Evolutionary conservation across 768 basidiomycete species (phyloP), one percentile per base, ranked within the genome.

Genomic region (Rhizopogon rudus): DNA sequence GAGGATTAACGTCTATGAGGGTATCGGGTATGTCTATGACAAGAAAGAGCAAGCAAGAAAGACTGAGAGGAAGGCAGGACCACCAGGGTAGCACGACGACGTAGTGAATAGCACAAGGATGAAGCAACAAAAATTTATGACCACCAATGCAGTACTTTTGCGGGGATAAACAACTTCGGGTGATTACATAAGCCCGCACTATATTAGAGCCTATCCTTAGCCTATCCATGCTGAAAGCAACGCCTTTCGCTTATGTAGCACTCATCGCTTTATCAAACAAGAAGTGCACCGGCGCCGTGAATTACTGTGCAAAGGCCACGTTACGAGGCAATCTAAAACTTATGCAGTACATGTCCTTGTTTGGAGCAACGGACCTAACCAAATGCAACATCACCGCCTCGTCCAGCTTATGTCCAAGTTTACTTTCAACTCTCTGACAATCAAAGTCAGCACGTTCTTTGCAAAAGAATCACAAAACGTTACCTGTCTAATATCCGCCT

Each of bases 281-380:
- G 25, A 48, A 29, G 44, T 31, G 6, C 10, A 20, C n/a, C 51
- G 20, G 45, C 31, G 44, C 51, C 28, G 43, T 52, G 40, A 40
- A 55, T 65, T 51, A 64, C 22, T 52, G 46, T 16, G 51, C 66
- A 50, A 68, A 74, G 5, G 78, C 79, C 8, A 76, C 75, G 39
- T 64, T 69, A 44, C 66, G 67, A 17, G 87, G 85, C 8, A 91
- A 75, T 59, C 82, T 70, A 77, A 99, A 98, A 69, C 88, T 88
- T 53, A 99, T 81, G 70, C 96, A 95, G 70, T 95, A 98, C 96
- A 98, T 98, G 64, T 93, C 88, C 73, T 99, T 98, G 71, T 84
- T 89, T 6, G 96, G 96, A 1, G 97, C 93, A 9, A 98, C 97
- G 9, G 88, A 87, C 53, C 97, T 86, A 48, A 99, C 95, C 60